Conservation (phyloP, 345 rosid genomes). For the Euphorbia lathyris region DNA sequence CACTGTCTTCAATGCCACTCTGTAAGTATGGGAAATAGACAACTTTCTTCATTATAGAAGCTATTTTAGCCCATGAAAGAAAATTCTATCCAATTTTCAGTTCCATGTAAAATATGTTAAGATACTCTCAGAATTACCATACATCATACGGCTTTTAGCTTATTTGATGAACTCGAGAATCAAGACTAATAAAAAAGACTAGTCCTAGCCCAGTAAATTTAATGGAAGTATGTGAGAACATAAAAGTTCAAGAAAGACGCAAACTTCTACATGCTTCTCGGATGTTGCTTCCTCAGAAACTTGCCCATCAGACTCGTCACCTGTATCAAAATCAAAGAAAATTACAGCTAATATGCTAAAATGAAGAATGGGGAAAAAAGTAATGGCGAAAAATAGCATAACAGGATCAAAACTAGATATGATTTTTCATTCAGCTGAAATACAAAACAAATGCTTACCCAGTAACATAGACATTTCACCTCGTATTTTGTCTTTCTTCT, state of each 20-base stretch:
- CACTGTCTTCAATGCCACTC: not conserved
- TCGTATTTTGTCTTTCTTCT: conserved; percentile 20
- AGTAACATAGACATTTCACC: conserved; percentile 26
- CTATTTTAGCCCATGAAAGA: not conserved
- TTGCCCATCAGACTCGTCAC: conserved; percentile 30
- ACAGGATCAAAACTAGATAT: not conserved
- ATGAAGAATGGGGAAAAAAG: not conserved
- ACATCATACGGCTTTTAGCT: not conserved
- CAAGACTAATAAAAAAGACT: not conserved
- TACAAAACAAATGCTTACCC: not conserved
- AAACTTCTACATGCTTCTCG: conserved; percentile 33
- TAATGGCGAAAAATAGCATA: not conserved
- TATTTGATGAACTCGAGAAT: not conserved
- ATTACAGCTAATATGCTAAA: not conserved
- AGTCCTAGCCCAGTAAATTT: not conserved
- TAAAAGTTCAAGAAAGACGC: conserved; percentile 13
- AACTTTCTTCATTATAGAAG: not conserved
- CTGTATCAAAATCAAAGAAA: conserved; percentile 32
- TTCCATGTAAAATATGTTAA: not conserved
- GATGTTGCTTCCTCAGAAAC: conserved; percentile 20
- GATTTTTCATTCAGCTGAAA: not conserved
- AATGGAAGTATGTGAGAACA: not conserved
- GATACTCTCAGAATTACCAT: not conserved
- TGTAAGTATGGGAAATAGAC: not conserved
- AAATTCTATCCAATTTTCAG: not conserved